A percentile compares a stretch with the other conserved stretches of the same genome.
Evolutionary conservation across 202 grass and related monocot species (phyloP).

Genomic region (Setaria italica): DNA sequence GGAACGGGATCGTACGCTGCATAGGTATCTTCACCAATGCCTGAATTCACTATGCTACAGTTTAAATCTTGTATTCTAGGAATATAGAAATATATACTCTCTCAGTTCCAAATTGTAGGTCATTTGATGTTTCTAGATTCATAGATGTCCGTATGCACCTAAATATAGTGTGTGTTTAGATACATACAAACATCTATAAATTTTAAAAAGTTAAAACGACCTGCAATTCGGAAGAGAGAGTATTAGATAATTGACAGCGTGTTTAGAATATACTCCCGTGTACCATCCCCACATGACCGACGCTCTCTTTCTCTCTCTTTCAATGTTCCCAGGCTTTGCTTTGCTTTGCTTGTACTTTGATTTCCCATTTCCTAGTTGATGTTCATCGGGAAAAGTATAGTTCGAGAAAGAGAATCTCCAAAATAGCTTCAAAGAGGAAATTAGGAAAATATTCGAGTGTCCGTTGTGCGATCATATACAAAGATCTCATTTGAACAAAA

Average conservation of each 20-base stretch:
- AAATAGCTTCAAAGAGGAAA: background rate
- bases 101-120: no score
- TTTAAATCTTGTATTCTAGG: background rate
- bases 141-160: no score
- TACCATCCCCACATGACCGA: constrained; percentile 44
- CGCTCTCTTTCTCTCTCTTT: constrained; percentile 20
- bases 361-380: background rate
- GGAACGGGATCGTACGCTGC: constrained; percentile 12
- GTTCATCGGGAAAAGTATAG: background rate
- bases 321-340: background rate
- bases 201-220: no score
- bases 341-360: background rate
- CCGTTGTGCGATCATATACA: background rate
- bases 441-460: background rate
- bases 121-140: no score
- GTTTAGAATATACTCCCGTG: constrained; percentile 29
- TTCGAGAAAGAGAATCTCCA: background rate
- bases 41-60: constrained; percentile 44
- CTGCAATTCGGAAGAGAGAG: no score
- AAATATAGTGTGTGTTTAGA: no score
- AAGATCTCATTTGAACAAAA: background rate
- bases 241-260: background rate
- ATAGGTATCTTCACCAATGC: constrained; percentile 33
- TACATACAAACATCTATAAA: no score
- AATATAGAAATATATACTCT: background rate